Evolutionary conservation across 129 eudicot species (phyloP), one percentile per base, ranked within the genome.

Genomic region (Oenanthe sinensis): DNA sequence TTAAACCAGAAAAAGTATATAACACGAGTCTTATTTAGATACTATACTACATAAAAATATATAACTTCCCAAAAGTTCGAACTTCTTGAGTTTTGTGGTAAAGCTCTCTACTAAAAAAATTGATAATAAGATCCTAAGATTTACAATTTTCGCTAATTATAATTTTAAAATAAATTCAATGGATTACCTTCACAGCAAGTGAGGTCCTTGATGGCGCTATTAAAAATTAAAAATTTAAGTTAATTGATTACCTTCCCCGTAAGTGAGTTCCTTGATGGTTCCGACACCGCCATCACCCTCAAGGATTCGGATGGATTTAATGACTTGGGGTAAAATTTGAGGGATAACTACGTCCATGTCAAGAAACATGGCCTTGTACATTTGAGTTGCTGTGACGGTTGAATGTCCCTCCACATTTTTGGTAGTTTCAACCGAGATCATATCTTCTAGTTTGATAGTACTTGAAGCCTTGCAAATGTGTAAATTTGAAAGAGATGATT

Each of bases 221-320:
- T 33, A 33, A 33, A 33, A 33, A 33, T 33, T 33, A 0, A 33
- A 33, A 33, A 33, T 33, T 33, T 33, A 33, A 33, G 36, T 33
- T 33, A 33, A 33, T 33, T 33, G 36, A 33, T 33, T 49, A 50
- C 83, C 79, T 74, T 74, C 75, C 12, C 74, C 79, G n/a, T 74
- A 65, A 54, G 65, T 43, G 45, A 58, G 10, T 22, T 42, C 47
- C 67, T 80, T 74, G 79, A 80, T 44, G 47, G 83, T 74, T 42
- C 83, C 83, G 30, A 36, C 74, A 43, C 83, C 79, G 40, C 83
- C 83, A 43, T 80, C 79, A 14, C 83, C 83, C 37, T 80, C 74
- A 45, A 80, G 63, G 37, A 55, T 45, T 13, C 74, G 74, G 13
- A 60, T 46, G 15, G 63, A n/a, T 52, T 74, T 74, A 15, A 80